phyloP scores from a whole-genome alignment of 495 filamentous ascomycete genomes.

The Aspergillus biplanus region DNA sequence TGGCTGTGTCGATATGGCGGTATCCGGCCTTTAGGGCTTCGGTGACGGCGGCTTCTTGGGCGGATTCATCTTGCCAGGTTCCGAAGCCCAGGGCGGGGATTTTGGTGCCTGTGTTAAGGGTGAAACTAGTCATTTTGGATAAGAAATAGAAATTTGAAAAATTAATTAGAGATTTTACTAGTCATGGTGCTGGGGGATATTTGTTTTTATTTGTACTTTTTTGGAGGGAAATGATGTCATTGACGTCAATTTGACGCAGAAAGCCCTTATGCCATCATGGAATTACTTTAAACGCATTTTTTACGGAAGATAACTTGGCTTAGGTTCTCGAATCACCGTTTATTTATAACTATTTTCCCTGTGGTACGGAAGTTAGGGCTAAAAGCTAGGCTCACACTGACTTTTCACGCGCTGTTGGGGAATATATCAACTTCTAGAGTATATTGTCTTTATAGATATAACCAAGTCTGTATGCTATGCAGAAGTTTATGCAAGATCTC shows the following conservation, averaged over 20 bases:
- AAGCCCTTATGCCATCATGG: neutral
- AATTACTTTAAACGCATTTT: neutral
- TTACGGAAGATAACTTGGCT: too few relatives aligned
- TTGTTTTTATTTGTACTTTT: neutral
- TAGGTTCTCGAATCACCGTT: too few relatives aligned
- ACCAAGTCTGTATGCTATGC: neutral
- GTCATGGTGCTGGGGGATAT: too few relatives aligned
- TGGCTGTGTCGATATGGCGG: conserved; percentile 63
- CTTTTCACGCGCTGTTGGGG: too few relatives aligned
- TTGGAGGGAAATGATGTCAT: neutral
- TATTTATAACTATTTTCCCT: too few relatives aligned
- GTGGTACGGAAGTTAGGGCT: too few relatives aligned
- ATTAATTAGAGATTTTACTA: too few relatives aligned
- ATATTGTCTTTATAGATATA: too few relatives aligned
- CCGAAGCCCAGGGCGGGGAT: conserved; percentile 54
- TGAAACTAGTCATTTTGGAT: conserved; percentile 38
- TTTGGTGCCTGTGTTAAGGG: conserved; percentile 54
- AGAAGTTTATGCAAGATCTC: neutral
- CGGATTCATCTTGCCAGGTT: conserved; percentile 54
- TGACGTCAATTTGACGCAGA: conserved; percentile 23
- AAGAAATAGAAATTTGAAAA: neutral
- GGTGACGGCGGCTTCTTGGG: conserved; percentile 49
- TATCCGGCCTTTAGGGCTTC: conserved; percentile 61
- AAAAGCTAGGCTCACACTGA: too few relatives aligned
- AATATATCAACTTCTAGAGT: too few relatives aligned